Percentiles rank a stretch among this genome's conserved stretches.
phyloP scores from a whole-genome alignment of 345 rosid species.

The Sapria himalayana region DNA sequence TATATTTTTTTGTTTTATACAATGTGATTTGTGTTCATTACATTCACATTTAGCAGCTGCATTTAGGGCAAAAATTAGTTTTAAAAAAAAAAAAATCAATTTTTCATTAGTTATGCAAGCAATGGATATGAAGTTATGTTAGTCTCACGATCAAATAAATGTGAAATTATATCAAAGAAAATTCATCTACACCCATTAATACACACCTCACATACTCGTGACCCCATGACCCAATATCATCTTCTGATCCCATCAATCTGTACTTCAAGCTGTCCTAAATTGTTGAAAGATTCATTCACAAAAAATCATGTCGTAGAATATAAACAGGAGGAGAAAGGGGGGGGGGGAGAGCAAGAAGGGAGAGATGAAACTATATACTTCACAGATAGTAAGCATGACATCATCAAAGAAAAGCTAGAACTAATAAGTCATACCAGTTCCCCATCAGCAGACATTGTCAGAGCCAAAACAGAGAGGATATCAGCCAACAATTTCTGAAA shows the following conservation, averaged over 20 bases:
- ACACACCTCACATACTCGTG: conserved; percentile 81
- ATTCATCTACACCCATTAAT: not conserved
- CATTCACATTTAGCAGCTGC: no score
- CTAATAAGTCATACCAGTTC: conserved; percentile 42
- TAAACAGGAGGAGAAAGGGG: no score
- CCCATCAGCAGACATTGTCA: conserved; percentile 96
- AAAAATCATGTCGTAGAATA: no score
- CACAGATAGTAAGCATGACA: no score
- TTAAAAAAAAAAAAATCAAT: no score
- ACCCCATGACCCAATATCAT: conserved; percentile 96
- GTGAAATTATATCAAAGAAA: not conserved
- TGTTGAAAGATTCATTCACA: no score
- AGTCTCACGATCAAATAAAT: not conserved
- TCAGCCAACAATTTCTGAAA: conserved; percentile 74
- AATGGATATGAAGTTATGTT: not conserved
- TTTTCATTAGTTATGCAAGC: no score
- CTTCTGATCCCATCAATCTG: conserved; percentile 68
- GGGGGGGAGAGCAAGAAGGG: no score
- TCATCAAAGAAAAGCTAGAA: conserved; percentile 6
- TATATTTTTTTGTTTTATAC: no score
- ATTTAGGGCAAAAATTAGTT: no score
- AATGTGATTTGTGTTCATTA: no score
- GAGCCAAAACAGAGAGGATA: conserved; percentile 72
- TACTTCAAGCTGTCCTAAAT: conserved; percentile 80
- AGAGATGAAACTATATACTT: no score